Percentiles rank a stretch among this genome's conserved stretches.
Conservation (phyloP, 257 asterid species). For the Plantago elongata region DNA sequence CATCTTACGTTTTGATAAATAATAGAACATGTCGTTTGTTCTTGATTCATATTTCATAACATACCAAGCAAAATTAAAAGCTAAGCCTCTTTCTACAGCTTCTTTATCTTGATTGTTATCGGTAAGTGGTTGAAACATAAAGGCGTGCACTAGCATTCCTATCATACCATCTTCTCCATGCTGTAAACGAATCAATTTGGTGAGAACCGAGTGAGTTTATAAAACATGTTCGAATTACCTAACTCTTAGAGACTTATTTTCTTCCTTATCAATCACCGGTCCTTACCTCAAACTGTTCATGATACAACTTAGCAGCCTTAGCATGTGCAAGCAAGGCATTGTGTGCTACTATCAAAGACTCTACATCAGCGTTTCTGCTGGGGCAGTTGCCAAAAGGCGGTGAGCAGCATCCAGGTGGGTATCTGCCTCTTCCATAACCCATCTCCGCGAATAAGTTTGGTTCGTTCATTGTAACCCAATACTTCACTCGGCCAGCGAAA, state of each 20-base stretch:
- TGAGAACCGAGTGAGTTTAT: too few relatives aligned
- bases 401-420: constrained; percentile 66
- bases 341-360: constrained; percentile 56
- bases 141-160: constrained; percentile 36
- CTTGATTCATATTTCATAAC: constrained; percentile 2
- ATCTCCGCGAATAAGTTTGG: constrained; percentile 45
- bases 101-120: constrained; percentile 39
- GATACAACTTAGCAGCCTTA: constrained; percentile 55
- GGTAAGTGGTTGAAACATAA: constrained; percentile 50
- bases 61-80: constrained; percentile 68
- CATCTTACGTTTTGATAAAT: neutral
- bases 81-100: constrained; percentile 62
- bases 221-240: too few relatives aligned
- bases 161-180: constrained; percentile 43
- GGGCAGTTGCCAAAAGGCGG: constrained; percentile 69
- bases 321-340: constrained; percentile 73
- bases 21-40: too few relatives aligned
- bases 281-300: constrained; percentile 17
- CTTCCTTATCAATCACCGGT: too few relatives aligned
- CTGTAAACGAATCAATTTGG: too few relatives aligned
- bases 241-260: too few relatives aligned
- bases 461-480: constrained; percentile 66
- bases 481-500: constrained; percentile 61
- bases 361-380: constrained; percentile 61
- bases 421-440: constrained; percentile 39